Conservation (phyloP, 768 basidiomycete species). For the Tylopilus sp. region DNA sequence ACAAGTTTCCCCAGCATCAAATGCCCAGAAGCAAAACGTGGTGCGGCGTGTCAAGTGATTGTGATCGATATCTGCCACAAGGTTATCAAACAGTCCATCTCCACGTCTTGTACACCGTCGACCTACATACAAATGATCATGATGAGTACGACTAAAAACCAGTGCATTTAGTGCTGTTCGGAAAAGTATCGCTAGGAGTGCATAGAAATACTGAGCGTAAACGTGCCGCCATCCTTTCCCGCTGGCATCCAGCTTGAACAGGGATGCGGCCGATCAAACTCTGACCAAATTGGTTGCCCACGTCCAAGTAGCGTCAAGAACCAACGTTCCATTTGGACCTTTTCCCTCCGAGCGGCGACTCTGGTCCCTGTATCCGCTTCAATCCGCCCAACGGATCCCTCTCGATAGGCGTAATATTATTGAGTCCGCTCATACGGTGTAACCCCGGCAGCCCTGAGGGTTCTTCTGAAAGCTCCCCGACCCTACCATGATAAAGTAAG, state of each 20-base stretch:
- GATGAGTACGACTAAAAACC: neutral
- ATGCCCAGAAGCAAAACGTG: neutral
- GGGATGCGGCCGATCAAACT: neutral
- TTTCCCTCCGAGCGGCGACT: constrained; percentile 30
- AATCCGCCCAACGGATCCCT: constrained; percentile 26
- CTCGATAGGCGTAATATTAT: constrained; percentile 56
- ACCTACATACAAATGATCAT: constrained; percentile 12
- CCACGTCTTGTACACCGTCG: neutral
- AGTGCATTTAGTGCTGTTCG: neutral
- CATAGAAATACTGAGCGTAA: neutral
- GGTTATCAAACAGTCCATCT: neutral
- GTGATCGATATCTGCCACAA: neutral
- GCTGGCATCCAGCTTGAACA: neutral
- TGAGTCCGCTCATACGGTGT: constrained; percentile 15
- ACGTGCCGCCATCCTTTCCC: neutral
- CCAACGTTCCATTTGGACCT: constrained; percentile 20
- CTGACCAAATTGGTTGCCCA: neutral
- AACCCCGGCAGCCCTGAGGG: constrained; percentile 13
- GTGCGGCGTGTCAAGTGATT: neutral
- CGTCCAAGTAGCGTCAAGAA: constrained; percentile 6
- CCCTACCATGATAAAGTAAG: constrained; percentile 13
- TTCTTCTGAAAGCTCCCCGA: constrained; percentile 18
- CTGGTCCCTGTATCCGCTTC: constrained; percentile 24
- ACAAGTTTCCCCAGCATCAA: neutral
- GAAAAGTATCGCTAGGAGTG: neutral